These are phyloP conservation scores for Pulchroboletus neoregius DNA, from an alignment of 1,284 basidiomycete genomes.

Conservation along the genomic window DNA sequence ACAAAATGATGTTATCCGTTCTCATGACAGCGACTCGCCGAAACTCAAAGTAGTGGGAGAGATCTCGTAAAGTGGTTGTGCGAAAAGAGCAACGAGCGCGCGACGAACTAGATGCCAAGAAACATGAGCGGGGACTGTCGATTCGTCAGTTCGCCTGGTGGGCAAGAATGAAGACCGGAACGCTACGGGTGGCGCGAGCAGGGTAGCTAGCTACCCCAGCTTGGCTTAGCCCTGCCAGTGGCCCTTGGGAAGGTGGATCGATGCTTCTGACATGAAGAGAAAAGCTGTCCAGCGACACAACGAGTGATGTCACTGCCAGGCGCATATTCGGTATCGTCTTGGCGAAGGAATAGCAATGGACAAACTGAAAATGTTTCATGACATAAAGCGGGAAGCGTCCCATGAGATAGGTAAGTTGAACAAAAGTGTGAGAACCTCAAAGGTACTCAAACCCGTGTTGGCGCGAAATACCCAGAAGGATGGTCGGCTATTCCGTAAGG, in stretches of 20 bases:
- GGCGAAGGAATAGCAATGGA: neutral
- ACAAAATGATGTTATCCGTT: too few species aligned
- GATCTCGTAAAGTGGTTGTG: conserved; percentile 18
- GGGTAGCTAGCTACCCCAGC: neutral
- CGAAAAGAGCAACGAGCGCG: conserved; percentile 1
- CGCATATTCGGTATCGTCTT: conserved; percentile 1
- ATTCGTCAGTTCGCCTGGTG: neutral
- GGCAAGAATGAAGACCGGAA: neutral
- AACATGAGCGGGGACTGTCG: neutral
- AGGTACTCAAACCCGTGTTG: conserved; percentile 4
- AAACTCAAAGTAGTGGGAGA: conserved; percentile 21
- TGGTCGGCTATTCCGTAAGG: conserved; percentile 4
- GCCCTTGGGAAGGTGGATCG: too few species aligned
- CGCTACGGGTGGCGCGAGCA: conserved; percentile 2
- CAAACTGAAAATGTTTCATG: neutral
- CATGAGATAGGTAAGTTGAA: conserved; percentile 18
- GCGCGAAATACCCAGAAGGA: conserved; percentile 9
- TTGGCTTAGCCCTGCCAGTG: neutral
- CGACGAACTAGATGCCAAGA: neutral
- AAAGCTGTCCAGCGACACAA: too few species aligned
- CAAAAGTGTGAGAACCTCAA: conserved; percentile 26
- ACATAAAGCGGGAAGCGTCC: conserved; percentile 7
- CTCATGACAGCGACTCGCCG: conserved; percentile 20
- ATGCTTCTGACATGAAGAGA: too few species aligned
- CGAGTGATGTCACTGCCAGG: too few species aligned